A percentile compares a stretch with the other conserved stretches of the same genome.
Conservation (phyloP, 2,329 filamentous ascomycete genomes). For the Periconia macrospinosa region DNA sequence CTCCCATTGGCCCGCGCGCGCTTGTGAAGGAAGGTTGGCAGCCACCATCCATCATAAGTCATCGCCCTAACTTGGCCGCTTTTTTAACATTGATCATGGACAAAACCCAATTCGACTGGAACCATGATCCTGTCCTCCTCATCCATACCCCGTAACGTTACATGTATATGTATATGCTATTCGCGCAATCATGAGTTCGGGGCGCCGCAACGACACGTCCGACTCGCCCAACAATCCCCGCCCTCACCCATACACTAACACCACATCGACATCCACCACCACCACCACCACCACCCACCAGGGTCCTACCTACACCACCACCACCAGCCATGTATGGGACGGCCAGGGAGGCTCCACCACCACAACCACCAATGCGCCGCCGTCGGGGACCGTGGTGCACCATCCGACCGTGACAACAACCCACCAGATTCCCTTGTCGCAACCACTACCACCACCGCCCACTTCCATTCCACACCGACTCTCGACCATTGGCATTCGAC, state of each 20-base stretch:
- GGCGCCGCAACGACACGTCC: neutral
- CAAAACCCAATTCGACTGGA: neutral
- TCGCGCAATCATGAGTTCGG: neutral
- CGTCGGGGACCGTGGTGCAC: conserved; percentile 24
- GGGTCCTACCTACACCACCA: conserved; percentile 31
- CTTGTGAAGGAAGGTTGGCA: too few relatives aligned
- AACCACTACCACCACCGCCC: conserved; percentile 8
- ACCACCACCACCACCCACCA: conserved; percentile 19
- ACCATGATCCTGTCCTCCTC: neutral
- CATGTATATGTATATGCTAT: neutral
- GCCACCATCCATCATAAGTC: too few relatives aligned
- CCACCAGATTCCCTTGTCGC: conserved; percentile 14
- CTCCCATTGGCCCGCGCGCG: neutral
- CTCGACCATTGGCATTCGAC: conserved; percentile 31
- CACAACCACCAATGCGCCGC: conserved; percentile 22
- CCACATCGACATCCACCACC: conserved; percentile 27
- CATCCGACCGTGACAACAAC: conserved; percentile 36
- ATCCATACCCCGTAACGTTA: neutral
- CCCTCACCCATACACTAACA: neutral
- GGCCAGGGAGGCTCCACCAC: conserved; percentile 19
- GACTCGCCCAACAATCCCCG: neutral
- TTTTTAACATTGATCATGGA: neutral
- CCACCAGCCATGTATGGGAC: conserved; percentile 21
- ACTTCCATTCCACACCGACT: conserved; percentile 15
- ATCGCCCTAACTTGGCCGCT: too few relatives aligned